These are phyloP conservation scores for Komagataella phaffii DNA, from an alignment of 805 yeast genomes.

Conservation along the genomic window DNA sequence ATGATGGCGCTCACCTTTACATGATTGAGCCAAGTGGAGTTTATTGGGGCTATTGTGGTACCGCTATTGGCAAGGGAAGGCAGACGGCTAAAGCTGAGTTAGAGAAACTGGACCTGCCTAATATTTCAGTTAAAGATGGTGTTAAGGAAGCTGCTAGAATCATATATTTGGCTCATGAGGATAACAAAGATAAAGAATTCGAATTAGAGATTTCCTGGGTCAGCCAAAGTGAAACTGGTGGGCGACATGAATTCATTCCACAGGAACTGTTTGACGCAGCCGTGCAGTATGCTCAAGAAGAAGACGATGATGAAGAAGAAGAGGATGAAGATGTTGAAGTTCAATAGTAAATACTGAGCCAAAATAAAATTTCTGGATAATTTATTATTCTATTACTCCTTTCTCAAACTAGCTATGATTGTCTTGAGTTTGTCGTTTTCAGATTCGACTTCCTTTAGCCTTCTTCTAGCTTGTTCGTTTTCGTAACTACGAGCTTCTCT, in stretches of 20 bases:
- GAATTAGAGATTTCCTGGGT: slow-evolving; percentile 93
- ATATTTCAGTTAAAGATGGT: slow-evolving; percentile 65
- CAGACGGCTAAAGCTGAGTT: slow-evolving; percentile 96
- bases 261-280: slow-evolving; percentile 75
- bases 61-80: slow-evolving; percentile 97
- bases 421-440: slow-evolving; percentile 30
- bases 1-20: slow-evolving; percentile 80
- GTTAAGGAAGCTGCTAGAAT: slow-evolving; percentile 90
- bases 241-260: slow-evolving; percentile 72
- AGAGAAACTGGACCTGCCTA: slow-evolving; percentile 72
- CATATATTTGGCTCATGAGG: slow-evolving; percentile 91
- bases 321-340: slow-evolving; percentile 33
- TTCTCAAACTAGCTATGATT: not conserved
- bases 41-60: slow-evolving; percentile 95
- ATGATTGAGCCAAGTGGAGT: slow-evolving; percentile 97
- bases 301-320: slow-evolving; percentile 64
- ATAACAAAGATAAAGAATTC: slow-evolving; percentile 92
- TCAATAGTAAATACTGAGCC: not conserved
- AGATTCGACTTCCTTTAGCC: slow-evolving; percentile 38
- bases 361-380: not conserved
- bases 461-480: slow-evolving; percentile 34
- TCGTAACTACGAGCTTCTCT: slow-evolving; percentile 58
- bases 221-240: slow-evolving; percentile 60
- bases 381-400: not conserved
- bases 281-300: slow-evolving; percentile 68